These are phyloP conservation scores for Nectriaceae sp. DNA, from an alignment of 2,329 filamentous ascomycete genomes.

Conservation along the genomic window DNA sequence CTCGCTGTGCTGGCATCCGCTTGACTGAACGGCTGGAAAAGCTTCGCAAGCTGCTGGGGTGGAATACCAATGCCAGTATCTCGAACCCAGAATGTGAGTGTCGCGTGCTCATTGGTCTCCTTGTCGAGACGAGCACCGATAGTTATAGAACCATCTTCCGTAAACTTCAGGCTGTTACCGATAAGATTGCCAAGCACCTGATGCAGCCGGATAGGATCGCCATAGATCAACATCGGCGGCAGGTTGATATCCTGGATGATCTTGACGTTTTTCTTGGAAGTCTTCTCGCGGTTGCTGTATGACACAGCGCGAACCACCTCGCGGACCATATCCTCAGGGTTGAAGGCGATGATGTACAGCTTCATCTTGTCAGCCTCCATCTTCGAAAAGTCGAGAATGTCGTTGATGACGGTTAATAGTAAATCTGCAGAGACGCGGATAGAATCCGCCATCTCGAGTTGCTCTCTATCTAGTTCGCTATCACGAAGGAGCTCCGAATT, in stretches of 20 bases:
- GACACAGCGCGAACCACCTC: constrained; percentile 67
- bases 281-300: constrained; percentile 66
- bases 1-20: constrained; percentile 88
- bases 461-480: constrained; percentile 72
- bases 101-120: constrained; percentile 70
- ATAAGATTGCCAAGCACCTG: constrained; percentile 81
- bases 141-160: constrained; percentile 81
- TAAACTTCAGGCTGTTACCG: constrained; percentile 93
- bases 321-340: constrained; percentile 66
- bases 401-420: constrained; percentile 89
- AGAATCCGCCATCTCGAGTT: constrained; percentile 83
- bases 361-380: constrained; percentile 89
- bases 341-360: constrained; percentile 71
- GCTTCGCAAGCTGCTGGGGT: constrained; percentile 75
- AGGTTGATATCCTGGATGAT: constrained; percentile 71
- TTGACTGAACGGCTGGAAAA: constrained; percentile 92
- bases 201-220: constrained; percentile 66
- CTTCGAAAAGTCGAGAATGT: constrained; percentile 94
- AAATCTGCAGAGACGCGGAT: constrained; percentile 86
- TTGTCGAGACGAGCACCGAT: constrained; percentile 74
- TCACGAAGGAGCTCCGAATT: constrained; percentile 84
- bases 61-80: constrained; percentile 94
- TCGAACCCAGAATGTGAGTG: constrained; percentile 80
- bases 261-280: constrained; percentile 61
- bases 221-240: constrained; percentile 72